Evolutionary conservation across 2,329 filamentous ascomycete genomes (phyloP), one percentile per base, ranked within the genome.

Genomic region (Ustulina deusta): DNA sequence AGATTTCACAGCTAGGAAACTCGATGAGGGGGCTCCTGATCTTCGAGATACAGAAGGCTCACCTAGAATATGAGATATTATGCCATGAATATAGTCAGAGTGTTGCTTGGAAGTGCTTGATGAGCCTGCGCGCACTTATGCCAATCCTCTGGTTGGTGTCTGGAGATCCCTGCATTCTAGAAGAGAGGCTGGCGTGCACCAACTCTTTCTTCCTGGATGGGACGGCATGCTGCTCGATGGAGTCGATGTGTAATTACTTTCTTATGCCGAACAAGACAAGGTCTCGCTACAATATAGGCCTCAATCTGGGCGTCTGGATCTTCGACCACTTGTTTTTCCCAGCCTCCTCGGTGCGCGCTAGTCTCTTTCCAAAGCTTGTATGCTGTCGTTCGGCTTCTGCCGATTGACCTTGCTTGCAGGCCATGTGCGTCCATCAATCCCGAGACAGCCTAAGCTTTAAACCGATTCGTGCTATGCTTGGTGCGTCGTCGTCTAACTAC

Each of bases 301-400:
- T 2, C 3, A 46, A 51, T 29, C 2, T 11, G 6, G 7, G 48
- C 11, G 20, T 34, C 27, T 22, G n/a, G 15, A 11, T 54, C 13
- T 4, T 5, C 15, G n/a, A 49, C 25, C 25, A 13, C 22, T 27
- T n/a, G 10, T 42, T 13, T 29, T 29, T 11, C 20, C 54, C 15
- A 42, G 20, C 34, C 13, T n/a, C 10, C 51, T 55, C 51, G 13
- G 29, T 49, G 4, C 10, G 22, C 10, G 22, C 6, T 51, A 56
- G 9, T 42, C 22, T 40, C 22, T 42, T 56, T 42, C 54, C 54
- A 42, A 6, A n/a, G 54, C 36, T 29, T 10, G 22, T 22, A 25
- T n/a, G 13, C 36, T 20, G 13, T 44, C 36, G 36, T 56, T 56
- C 54, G 22, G 54, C 36, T 56, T 56, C 36, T 29, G 22, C 54